Percentiles rank a stretch among this genome's conserved stretches.
phyloP scores from a whole-genome alignment of 495 filamentous ascomycete species.

The Corynascus novoguineensis region DNA sequence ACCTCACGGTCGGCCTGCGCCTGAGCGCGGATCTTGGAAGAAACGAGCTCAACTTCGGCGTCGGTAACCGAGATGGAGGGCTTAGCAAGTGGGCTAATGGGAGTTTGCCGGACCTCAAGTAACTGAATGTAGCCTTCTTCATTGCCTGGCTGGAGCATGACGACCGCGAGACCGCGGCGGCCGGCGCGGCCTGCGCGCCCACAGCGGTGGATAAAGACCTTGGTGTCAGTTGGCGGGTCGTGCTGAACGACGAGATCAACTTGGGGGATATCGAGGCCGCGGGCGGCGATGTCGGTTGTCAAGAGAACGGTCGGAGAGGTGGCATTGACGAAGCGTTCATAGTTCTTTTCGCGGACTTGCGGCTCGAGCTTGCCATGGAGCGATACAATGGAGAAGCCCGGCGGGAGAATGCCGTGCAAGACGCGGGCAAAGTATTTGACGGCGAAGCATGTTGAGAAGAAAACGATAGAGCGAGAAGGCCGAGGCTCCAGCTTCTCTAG shows the following conservation, averaged over 20 bases:
- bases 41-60: constrained; percentile 49
- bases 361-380: constrained; percentile 90
- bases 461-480: constrained; percentile 84
- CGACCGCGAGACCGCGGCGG: constrained; percentile 73
- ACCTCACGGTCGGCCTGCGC: constrained; percentile 70
- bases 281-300: constrained; percentile 58
- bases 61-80: constrained; percentile 48
- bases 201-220: constrained; percentile 91
- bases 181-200: constrained; percentile 90
- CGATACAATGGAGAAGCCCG: constrained; percentile 63
- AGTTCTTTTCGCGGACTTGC: constrained; percentile 47
- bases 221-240: constrained; percentile 87
- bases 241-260: constrained; percentile 92
- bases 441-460: constrained; percentile 89
- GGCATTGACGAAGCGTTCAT: constrained; percentile 52
- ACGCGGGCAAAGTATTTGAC: constrained; percentile 87
- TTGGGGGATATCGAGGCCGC: constrained; percentile 89
- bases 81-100: constrained; percentile 57
- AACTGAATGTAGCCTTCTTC: constrained; percentile 90
- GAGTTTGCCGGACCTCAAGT: constrained; percentile 82
- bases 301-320: constrained; percentile 72
- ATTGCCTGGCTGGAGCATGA: constrained; percentile 72
- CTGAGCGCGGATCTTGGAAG: constrained; percentile 53
- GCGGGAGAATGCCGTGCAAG: constrained; percentile 58
- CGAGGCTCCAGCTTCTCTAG: constrained; percentile 61